Conservation (phyloP, 192 early-diverging fungal genomes). For the Chytriomyces hyalinus region DNA sequence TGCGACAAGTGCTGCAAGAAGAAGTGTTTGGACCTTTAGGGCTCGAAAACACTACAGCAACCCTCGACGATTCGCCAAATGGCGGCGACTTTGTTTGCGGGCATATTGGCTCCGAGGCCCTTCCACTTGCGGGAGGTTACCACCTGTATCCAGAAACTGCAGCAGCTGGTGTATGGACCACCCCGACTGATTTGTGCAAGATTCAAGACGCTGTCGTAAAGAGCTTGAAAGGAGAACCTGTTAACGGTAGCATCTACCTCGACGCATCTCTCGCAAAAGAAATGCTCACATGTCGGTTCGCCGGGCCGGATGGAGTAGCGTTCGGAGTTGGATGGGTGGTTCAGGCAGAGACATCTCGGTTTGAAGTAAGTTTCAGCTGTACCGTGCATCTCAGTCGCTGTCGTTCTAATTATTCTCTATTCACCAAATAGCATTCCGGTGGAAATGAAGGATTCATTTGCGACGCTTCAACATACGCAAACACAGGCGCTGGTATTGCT, state of each 20-base stretch:
- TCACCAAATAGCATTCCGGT: neutral
- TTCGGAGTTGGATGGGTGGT: conserved; percentile 9
- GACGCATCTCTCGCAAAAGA: neutral
- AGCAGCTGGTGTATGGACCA: conserved; percentile 48
- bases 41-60: conserved; percentile 30
- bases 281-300: neutral
- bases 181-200: conserved; percentile 28
- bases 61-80: neutral
- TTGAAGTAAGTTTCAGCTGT: no score
- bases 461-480: neutral
- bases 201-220: conserved; percentile 9
- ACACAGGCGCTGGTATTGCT: no score
- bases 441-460: neutral
- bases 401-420: neutral
- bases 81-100: conserved; percentile 30
- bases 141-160: conserved; percentile 44
- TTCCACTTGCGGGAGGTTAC: conserved; percentile 34
- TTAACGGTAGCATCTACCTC: neutral
- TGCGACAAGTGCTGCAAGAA: conserved; percentile 22
- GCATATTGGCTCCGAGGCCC: conserved; percentile 22
- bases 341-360: no score
- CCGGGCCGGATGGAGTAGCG: neutral
- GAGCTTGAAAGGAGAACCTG: conserved; percentile 2
- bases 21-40: conserved; percentile 33
- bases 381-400: no score